Conservation (phyloP, 352 stramenopile genomes). For the Saprolegnia parasitica region DNA sequence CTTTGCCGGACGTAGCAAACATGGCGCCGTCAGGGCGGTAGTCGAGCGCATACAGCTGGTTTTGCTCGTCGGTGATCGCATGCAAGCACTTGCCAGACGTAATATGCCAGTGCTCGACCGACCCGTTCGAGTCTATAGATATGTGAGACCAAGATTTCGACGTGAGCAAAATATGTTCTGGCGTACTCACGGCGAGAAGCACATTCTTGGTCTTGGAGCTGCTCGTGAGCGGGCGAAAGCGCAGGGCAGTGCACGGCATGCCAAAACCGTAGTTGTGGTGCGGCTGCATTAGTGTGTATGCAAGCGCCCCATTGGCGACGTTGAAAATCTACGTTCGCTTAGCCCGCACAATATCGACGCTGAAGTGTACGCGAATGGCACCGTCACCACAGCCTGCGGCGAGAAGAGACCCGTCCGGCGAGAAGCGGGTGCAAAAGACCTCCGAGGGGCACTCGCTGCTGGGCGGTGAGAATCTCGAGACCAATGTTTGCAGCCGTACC, state of each 20-base stretch:
- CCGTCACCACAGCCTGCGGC: slow-evolving; percentile 81
- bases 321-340: slow-evolving; percentile 49
- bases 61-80: slow-evolving; percentile 81
- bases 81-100: slow-evolving; percentile 89
- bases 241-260: slow-evolving; percentile 78
- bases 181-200: slow-evolving; percentile 82
- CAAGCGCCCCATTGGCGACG: slow-evolving; percentile 63
- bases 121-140: slow-evolving; percentile 73
- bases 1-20: slow-evolving; percentile 87
- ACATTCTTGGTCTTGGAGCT: slow-evolving; percentile 90
- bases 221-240: slow-evolving; percentile 71
- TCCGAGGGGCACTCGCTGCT: slow-evolving; percentile 72
- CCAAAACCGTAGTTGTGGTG: slow-evolving; percentile 62
- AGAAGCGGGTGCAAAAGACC: slow-evolving; percentile 87
- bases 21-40: slow-evolving; percentile 78
- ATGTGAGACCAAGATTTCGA: slow-evolving; percentile 22
- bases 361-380: slow-evolving; percentile 49
- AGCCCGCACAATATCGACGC: no score
- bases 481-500: slow-evolving; percentile 15
- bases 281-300: slow-evolving; percentile 80
- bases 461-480: slow-evolving; percentile 7
- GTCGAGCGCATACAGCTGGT: slow-evolving; percentile 88
- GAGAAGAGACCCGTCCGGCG: slow-evolving; percentile 73
- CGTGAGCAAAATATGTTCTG: background rate
- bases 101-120: slow-evolving; percentile 90